A percentile compares a stretch with the other conserved stretches of the same genome.
These are phyloP conservation scores for Scheffersomyces stambukii DNA, from an alignment of 1,139 yeast species.

Conservation along the genomic window DNA sequence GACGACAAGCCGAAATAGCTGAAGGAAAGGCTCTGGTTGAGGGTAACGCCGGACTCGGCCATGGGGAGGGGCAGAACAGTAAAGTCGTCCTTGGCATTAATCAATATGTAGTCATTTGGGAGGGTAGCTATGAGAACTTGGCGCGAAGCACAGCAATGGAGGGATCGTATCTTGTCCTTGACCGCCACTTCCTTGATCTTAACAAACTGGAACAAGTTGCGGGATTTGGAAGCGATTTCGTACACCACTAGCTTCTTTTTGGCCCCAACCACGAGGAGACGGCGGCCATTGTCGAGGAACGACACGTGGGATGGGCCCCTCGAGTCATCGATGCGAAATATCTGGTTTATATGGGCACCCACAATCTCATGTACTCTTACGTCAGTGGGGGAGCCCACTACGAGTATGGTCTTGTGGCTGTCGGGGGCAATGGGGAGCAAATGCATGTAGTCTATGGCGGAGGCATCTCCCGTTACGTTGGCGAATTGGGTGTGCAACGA, in stretches of 20 bases:
- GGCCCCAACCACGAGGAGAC: conserved; percentile 24
- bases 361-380: conserved; percentile 31
- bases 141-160: too few relatives aligned
- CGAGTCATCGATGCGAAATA: conserved; percentile 28
- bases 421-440: conserved; percentile 15
- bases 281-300: conserved; percentile 15
- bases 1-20: conserved; percentile 26
- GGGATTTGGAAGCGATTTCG: conserved; percentile 24
- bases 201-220: conserved; percentile 28
- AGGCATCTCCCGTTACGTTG: conserved; percentile 19
- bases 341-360: conserved; percentile 31
- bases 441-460: conserved; percentile 18
- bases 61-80: conserved; percentile 13
- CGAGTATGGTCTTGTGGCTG: conserved; percentile 21
- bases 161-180: conserved; percentile 24
- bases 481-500: conserved; percentile 13
- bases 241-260: conserved; percentile 29
- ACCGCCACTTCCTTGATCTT: conserved; percentile 22
- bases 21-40: conserved; percentile 20
- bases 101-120: conserved; percentile 22
- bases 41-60: conserved; percentile 12
- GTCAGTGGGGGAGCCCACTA: conserved; percentile 22
- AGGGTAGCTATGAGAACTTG: conserved; percentile 22
- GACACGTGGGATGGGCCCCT: conserved; percentile 10
- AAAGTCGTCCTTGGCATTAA: conserved; percentile 22